Percentiles rank a stretch among this genome's conserved stretches.
phyloP scores from a whole-genome alignment of 2,329 filamentous ascomycete species.

The Pseudogymnoascus sp. region DNA sequence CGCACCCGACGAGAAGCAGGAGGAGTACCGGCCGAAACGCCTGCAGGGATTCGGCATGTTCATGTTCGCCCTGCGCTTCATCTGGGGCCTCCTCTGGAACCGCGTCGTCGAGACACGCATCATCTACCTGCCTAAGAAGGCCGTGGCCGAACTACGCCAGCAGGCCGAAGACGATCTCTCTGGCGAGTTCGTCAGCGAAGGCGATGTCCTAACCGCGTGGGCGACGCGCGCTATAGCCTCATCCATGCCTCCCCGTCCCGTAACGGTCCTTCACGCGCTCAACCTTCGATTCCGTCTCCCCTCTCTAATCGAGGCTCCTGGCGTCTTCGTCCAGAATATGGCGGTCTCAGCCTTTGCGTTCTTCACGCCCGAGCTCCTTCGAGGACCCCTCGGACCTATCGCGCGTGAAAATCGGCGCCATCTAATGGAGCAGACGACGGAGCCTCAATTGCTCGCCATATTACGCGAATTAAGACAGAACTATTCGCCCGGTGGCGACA shows the following conservation, averaged over 20 bases:
- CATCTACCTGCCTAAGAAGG: slow-evolving; percentile 32
- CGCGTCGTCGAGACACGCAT: slow-evolving; percentile 28
- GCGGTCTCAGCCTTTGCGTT: slow-evolving; percentile 23
- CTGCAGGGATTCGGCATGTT: slow-evolving; percentile 25
- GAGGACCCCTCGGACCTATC: slow-evolving; percentile 23
- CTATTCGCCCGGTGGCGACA: slow-evolving; percentile 13
- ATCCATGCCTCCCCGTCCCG: slow-evolving; percentile 22
- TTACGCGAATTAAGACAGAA: slow-evolving; percentile 20
- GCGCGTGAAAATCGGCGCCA: slow-evolving; percentile 26
- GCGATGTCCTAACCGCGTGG: slow-evolving; percentile 39
- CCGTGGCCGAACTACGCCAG: slow-evolving; percentile 25
- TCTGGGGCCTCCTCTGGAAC: slow-evolving; percentile 29
- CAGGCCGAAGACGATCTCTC: slow-evolving; percentile 27
- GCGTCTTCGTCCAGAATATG: slow-evolving; percentile 22
- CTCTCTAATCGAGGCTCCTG: slow-evolving; percentile 23
- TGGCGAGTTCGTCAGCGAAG: slow-evolving; percentile 35
- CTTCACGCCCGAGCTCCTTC: slow-evolving; percentile 20
- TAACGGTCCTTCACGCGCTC: slow-evolving; percentile 34
- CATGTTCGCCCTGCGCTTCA: slow-evolving; percentile 29
- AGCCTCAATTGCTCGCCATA: slow-evolving; percentile 31
- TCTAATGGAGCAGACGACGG: slow-evolving; percentile 29
- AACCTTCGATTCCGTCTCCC: slow-evolving; percentile 29
- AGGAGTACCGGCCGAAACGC: slow-evolving; percentile 22
- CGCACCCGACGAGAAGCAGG: slow-evolving; percentile 17
- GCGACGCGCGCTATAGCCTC: slow-evolving; percentile 23